Evolutionary conservation across 1,284 basidiomycete genomes (phyloP), one percentile per base, ranked within the genome.

Genomic region (Sparassis latifolia): DNA sequence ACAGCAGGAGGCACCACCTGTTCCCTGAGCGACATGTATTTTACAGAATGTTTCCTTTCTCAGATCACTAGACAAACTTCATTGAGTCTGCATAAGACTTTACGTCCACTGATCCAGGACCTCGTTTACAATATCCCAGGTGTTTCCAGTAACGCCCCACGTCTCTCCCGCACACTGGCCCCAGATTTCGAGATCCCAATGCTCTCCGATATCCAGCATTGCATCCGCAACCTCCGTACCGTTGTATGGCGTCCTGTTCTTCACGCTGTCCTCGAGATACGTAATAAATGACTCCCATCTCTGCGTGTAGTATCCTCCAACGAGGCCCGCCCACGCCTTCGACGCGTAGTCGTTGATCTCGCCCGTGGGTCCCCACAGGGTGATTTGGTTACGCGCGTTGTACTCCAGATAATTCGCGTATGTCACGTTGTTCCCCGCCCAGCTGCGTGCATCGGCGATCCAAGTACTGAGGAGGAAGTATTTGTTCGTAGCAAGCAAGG

Each of bases 271-370:
- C 40, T 42, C 63, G n/a, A 73, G 52, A 47, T 71, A 71, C 28
- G 42, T 51, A n/a, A 69, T 56, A 44, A 74, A 75, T 37, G 65
- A 58, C 49, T 57, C 54, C 73, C 74, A 75, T 1, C 71, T 60
- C 39, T 46, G 33, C 1, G 48, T 53, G 55, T 74, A 75, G 57
- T 75, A 75, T 3, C 61, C 59, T 3, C 62, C 58, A 38, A 75
- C 65, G 44, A 75, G 62, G 1, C 74, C 72, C 2, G 66, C 66
- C 73, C 73, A 75, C 55, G 72, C 69, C 53, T 75, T 75, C 12
- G 72, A 72, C 33, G 73, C 73, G 50, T 75, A 75, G 52, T 72
- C 70, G 52, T 66, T 66, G 58, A 69, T 70, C 59, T 72, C 62
- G n/a, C 71, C 72, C 29, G 62, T 60, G 2, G 71, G 71, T 12